phyloP scores from a whole-genome alignment of 805 yeast genomes.

The Blastobotrys mokoenaii region DNA sequence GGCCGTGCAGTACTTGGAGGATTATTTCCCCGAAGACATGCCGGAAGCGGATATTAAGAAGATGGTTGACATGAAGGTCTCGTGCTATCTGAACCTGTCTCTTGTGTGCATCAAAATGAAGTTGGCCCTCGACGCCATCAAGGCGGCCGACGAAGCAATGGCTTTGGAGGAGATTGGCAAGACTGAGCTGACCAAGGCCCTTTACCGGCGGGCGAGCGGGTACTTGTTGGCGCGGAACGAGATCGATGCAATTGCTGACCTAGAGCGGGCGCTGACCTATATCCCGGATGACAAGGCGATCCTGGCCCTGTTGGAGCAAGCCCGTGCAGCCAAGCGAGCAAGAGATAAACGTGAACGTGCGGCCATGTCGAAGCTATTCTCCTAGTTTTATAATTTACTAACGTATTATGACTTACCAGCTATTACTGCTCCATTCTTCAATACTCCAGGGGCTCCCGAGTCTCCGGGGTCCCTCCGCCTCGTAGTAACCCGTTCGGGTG shows the following conservation, averaged over 20 bases:
- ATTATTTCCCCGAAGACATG: slow-evolving; percentile 66
- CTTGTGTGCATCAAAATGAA: slow-evolving; percentile 61
- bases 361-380: slow-evolving; percentile 9
- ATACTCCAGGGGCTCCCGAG: too few species aligned
- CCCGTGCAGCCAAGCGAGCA: slow-evolving; percentile 13
- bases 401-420: too few species aligned
- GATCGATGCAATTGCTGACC: slow-evolving; percentile 58
- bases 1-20: slow-evolving; percentile 60
- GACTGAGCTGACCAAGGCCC: slow-evolving; percentile 72
- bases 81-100: slow-evolving; percentile 63
- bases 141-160: slow-evolving; percentile 57
- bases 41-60: slow-evolving; percentile 41
- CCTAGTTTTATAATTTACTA: background rate
- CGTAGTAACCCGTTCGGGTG: too few species aligned
- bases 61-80: slow-evolving; percentile 40
- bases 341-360: slow-evolving; percentile 2
- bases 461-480: too few species aligned
- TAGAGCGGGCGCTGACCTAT: slow-evolving; percentile 53
- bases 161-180: slow-evolving; percentile 53
- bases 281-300: slow-evolving; percentile 44
- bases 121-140: slow-evolving; percentile 46
- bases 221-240: slow-evolving; percentile 55
- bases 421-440: too few species aligned
- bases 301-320: slow-evolving; percentile 18
- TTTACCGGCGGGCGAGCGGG: slow-evolving; percentile 79